Conservation (phyloP, 169 alveolate species). For the Eimeria acervulina region DNA sequence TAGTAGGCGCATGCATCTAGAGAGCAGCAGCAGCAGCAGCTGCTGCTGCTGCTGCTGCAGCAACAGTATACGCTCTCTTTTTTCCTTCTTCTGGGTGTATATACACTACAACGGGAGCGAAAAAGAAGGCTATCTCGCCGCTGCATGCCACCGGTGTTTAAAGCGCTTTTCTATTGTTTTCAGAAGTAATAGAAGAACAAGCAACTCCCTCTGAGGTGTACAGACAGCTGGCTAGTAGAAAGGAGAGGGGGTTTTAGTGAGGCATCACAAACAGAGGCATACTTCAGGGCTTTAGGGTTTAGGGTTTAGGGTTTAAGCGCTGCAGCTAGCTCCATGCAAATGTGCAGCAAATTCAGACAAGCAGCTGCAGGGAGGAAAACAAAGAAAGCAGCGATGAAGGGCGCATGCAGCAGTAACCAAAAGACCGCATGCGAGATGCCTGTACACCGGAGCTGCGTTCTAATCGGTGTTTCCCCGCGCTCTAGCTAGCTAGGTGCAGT, state of each 20-base stretch:
- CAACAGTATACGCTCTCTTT: neutral
- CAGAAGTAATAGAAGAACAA: too few species aligned
- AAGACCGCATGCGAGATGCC: neutral
- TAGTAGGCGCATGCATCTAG: too few species aligned
- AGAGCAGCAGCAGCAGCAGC: neutral
- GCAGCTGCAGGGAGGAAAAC: too few species aligned
- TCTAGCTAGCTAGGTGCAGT: neutral
- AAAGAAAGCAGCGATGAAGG: too few species aligned
- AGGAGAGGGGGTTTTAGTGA: neutral
- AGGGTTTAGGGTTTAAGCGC: constrained; percentile 19
- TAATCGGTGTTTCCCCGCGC: too few species aligned
- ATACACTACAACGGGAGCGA: neutral
- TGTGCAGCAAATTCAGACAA: too few species aligned
- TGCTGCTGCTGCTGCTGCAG: neutral
- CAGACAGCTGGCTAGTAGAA: neutral
- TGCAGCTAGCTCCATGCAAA: too few species aligned
- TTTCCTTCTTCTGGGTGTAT: neutral
- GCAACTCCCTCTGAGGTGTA: neutral
- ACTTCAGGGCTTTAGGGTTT: neutral
- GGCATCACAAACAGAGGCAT: neutral
- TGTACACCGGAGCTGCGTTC: neutral
- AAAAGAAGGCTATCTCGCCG: neutral
- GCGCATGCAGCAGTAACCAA: neutral
- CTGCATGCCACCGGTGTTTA: neutral
- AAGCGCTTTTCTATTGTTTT: too few species aligned